Evolutionary conservation across 805 yeast genomes (phyloP).

Genomic region (Zygosaccharomyces pseudorouxii): DNA sequence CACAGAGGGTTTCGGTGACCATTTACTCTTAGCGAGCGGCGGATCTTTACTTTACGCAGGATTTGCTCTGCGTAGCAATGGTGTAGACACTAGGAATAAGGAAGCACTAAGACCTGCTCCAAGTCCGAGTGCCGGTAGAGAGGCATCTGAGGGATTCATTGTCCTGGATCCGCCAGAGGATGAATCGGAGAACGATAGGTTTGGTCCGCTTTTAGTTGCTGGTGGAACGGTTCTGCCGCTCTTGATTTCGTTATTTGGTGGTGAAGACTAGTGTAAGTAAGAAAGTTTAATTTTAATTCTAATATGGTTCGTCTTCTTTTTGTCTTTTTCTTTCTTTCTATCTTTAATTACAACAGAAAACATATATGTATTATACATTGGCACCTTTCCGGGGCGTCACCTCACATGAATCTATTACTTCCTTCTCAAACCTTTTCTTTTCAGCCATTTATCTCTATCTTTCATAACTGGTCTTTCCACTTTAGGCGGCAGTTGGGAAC

Average conservation of each 20-base stretch:
- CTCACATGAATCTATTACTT: constrained; percentile 11
- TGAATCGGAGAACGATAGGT: not conserved
- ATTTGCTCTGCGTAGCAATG: constrained; percentile 7
- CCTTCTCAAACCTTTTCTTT: constrained; percentile 30
- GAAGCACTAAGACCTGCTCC: not conserved
- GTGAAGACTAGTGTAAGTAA: constrained; percentile 9
- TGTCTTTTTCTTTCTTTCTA: not conserved
- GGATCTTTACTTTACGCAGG: constrained; percentile 36
- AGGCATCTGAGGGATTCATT: constrained; percentile 1
- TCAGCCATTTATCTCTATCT: constrained; percentile 34
- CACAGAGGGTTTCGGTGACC: constrained; percentile 28
- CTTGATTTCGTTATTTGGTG: constrained; percentile 26
- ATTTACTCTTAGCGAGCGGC: constrained; percentile 33
- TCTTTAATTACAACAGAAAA: not conserved
- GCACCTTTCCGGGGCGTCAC: not conserved
- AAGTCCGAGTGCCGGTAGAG: constrained; percentile 2
- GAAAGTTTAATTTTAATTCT: not conserved
- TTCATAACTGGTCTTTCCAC: constrained; percentile 24
- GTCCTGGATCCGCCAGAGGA: constrained; percentile 1
- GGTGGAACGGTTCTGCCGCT: constrained; percentile 29
- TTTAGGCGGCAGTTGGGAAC: constrained; percentile 31
- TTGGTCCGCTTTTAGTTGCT: constrained; percentile 17
- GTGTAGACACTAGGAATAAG: not conserved
- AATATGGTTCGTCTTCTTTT: not conserved
- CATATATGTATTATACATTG: constrained; percentile 2